Base-by-base conservation (phyloP, 768 basidiomycete genomes). In the Leucocoprinus birnbaumii region DNA sequence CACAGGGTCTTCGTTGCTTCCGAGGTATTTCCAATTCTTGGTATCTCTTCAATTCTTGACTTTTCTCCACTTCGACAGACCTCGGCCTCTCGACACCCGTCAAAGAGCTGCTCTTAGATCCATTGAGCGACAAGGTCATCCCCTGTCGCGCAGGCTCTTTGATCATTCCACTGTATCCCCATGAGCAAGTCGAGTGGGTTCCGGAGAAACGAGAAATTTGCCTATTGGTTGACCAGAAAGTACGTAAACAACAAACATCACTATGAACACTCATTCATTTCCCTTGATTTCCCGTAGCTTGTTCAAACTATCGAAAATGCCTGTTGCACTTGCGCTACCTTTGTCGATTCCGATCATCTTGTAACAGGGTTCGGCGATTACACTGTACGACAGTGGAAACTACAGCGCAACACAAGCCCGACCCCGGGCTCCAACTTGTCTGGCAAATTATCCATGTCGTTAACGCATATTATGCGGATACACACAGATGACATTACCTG, bases 311-410 rank as follows among this genome's bases (percentile, higher is more conserved):
- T 92, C 14, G 94, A 97, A 63, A 80, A 83, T 18, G 80, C 84
- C 1, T 81, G 73, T 44, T 86, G 86, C 55, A 84, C 78, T 10
- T 91, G 90, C 53, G 92, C 89, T 1, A 75, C 77, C 2, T 94
- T 95, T 62, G 86, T 91, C 1, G 90, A 94, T 65, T 70, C 79
- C 6, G 78, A 77, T 19, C 83, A 80, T 35, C 75, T 97, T 13
- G 82, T 91, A 14, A 94, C 93, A 1, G 93, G 92, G 2, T 89
- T 86, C 13, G 79, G 79, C 41, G 89, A 92, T 63, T 84, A 86
- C 57, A 87, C 85, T 9, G 83, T 97, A n/a, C 83, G 91, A 3
- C 70, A 94, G 25, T 97, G 94, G 94, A 85, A 77, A 57, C 59
- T 89, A 8, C 79, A 80, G 22, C 71, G 73, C 27, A 34, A 22